Base-by-base conservation (phyloP, 495 filamentous ascomycete genomes). In the Aspergillus ellipticus region DNA sequence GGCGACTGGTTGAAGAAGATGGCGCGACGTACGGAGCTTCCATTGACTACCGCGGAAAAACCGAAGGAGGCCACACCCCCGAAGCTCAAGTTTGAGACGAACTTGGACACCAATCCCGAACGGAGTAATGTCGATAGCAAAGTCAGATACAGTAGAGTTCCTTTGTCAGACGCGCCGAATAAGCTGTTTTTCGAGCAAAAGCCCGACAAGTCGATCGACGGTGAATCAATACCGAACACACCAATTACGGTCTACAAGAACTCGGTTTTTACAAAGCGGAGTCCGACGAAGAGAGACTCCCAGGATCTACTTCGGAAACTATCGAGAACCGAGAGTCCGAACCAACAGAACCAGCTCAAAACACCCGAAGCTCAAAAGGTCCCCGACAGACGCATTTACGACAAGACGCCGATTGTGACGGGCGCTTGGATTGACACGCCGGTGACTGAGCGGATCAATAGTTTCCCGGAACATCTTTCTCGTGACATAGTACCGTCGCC, bases 231-330 rank as follows among this genome's bases (percentile, higher is more conserved):
- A 6, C 74, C 73, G 1, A 75, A 85, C 56, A 82, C 81, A 0
- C 82, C 85, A 2, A 70, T 83, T 48, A 69, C 77, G 9, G 66
- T 83, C 37, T 84, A 76, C 58, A 81, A 67, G 52, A 73, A 60
- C 19, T 66, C 71, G 5, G 65, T 57, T 26, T 71, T 70, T 48
- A 69, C 28, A 47, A 67, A 63, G 51, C 65, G 67, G 47, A 71
- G 56, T 24, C 65, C 76, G 9, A 56, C 63, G 16, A 74, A 73
- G 52, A 76, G 81, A 48, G 87, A 89, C 60, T 88, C 88, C 0
- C 80, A 81, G 29, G 83, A 87, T 51, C 66, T 90, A 29, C 75
- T 90, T 55, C 81, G 80, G 47, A 81, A 76, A 50, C 74, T 92
- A 6, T 83, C 86, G 3, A 75, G 83, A 62, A 79, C 80, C 17